A percentile compares a stretch with the other conserved stretches of the same genome.
These are phyloP conservation scores for Mycena epipterygia DNA, from an alignment of 768 basidiomycete genomes.

Conservation along the genomic window DNA sequence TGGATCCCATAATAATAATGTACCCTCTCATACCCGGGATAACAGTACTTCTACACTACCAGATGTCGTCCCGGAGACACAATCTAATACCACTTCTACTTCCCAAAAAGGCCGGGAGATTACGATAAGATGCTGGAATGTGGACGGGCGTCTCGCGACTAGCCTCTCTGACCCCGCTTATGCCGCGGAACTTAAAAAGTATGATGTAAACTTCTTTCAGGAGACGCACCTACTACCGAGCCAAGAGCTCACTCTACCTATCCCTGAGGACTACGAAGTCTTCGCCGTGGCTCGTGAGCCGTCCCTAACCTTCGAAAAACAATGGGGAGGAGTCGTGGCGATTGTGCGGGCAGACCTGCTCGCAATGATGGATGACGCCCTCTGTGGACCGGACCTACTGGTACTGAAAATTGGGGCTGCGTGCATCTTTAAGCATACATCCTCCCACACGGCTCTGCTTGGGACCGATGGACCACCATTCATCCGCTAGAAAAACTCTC, in stretches of 20 bases:
- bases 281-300: not conserved
- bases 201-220: conserved; percentile 3
- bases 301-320: not conserved
- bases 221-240: too few relatives aligned
- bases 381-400: not conserved
- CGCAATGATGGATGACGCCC: not conserved
- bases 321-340: not conserved
- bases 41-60: not conserved
- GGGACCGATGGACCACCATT: not conserved
- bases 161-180: not conserved
- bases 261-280: not conserved
- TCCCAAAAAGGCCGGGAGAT: not conserved
- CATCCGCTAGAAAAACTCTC: not conserved
- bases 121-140: not conserved
- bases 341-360: not conserved
- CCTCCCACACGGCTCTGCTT: not conserved
- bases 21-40: not conserved
- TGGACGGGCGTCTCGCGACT: not conserved
- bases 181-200: not conserved
- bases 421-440: not conserved
- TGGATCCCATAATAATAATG: not conserved
- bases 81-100: not conserved
- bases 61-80: not conserved
- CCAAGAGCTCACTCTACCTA: not conserved
- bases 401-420: not conserved